These are phyloP conservation scores for Geotrichum siamense DNA, from an alignment of 1,139 yeast genomes.

Conservation along the genomic window DNA sequence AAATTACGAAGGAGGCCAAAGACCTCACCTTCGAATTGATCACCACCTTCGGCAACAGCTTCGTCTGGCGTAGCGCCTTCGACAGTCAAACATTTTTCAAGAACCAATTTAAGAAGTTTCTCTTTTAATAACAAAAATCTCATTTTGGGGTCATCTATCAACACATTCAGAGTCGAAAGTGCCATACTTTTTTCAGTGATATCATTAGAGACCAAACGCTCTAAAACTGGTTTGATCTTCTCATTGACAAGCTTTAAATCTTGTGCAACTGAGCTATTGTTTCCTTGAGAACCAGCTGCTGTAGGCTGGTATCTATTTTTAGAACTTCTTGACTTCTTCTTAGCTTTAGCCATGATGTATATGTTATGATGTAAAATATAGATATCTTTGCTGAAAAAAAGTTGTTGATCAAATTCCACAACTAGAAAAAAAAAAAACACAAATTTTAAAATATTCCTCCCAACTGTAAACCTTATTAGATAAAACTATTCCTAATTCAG, in stretches of 20 bases:
- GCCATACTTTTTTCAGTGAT: constrained; percentile 77
- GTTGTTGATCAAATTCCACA: too few species aligned
- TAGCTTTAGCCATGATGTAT: constrained; percentile 83
- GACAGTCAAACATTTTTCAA: constrained; percentile 47
- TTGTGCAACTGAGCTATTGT: constrained; percentile 33
- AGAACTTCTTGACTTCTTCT: constrained; percentile 59
- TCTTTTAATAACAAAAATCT: constrained; percentile 63
- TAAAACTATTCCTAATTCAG: too few species aligned
- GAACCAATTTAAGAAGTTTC: constrained; percentile 52
- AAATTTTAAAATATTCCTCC: too few species aligned
- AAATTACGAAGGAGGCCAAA: constrained; percentile 75
- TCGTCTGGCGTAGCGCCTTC: constrained; percentile 49
- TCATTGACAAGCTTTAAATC: constrained; percentile 47
- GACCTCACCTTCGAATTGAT: constrained; percentile 68
- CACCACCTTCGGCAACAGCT: constrained; percentile 4
- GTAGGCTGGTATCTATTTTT: constrained; percentile 32
- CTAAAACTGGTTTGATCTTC: constrained; percentile 61
- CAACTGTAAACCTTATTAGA: too few species aligned
- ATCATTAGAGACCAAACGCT: constrained; percentile 53
- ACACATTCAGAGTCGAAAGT: constrained; percentile 59
- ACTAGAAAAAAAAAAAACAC: too few species aligned
- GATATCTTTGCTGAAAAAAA: too few species aligned
- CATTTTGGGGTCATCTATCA: constrained; percentile 61
- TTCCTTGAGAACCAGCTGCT: constrained; percentile 29
- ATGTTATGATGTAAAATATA: too few species aligned